Base-by-base conservation (phyloP, 2,329 filamentous ascomycete species). In the Penicillium paneum region DNA sequence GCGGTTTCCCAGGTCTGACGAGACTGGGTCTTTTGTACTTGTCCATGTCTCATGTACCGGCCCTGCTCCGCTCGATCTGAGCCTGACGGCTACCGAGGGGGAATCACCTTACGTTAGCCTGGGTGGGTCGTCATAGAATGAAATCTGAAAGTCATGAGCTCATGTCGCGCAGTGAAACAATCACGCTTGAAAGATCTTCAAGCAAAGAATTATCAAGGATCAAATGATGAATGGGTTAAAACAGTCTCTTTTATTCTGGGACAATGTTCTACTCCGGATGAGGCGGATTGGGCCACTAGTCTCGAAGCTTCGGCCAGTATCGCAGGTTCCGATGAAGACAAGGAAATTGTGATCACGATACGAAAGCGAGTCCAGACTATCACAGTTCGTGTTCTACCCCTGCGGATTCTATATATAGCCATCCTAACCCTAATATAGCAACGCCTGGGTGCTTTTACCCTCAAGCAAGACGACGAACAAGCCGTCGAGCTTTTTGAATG, bases 401-500 rank as follows among this genome's bases (percentile, higher is more conserved):
- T 15, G 6, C 3, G 11, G 21, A 3, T 13, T 41, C 4, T 38
- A 40, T 15, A 5, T 2, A 29, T 44, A 48, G 21, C n/a, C 21
- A 39, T 58, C 64, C 58, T 67, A 57, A 63, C 56, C 26, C 19
- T 26, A 52, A 29, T 43, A 38, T 19, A 79, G 71, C 80, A 82
- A 79, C 78, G 71, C 45, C 74, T 86, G 21, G 83, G 83, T 26
- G 71, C 78, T 10, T 76, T 86, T 34, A 66, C 71, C 10, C 74
- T 87, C 5, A 68, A 73, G 42, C 74, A 79, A 59, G 74, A 81
- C 60, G 78, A 83, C 34, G 78, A 80, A 32, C 76, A 81, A 58
- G 79, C 81, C 45, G 75, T 86, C 38, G 75, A 80, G 54, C 73
- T 81, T 2, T 81, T 84, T 56, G 80, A 82, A 32, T 86, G 84